Conservation (phyloP, 176 grass and related monocot genomes). For the Carex parvula region DNA sequence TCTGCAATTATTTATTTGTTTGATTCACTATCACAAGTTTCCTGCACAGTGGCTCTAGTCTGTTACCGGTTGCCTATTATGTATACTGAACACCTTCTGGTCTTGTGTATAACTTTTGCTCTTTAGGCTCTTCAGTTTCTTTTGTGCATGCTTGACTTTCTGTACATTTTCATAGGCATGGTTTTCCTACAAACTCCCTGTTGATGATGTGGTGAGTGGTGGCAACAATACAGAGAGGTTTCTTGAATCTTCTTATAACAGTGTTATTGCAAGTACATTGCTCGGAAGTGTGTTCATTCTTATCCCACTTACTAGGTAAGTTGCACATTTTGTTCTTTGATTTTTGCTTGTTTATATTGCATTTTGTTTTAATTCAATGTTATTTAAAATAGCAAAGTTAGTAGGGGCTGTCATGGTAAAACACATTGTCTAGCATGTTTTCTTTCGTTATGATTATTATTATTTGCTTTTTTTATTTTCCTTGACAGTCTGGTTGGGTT, state of each 20-base stretch:
- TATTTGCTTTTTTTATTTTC: background rate
- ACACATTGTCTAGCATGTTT: background rate
- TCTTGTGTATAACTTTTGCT: constrained; percentile 12
- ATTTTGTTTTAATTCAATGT: background rate
- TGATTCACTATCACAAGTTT: background rate
- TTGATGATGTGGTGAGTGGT: constrained; percentile 48
- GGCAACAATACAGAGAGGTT: constrained; percentile 42
- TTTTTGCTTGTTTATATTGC: background rate
- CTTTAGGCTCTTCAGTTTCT: background rate
- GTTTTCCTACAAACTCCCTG: constrained; percentile 79
- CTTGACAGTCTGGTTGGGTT: background rate
- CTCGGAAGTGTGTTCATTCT: constrained; percentile 88
- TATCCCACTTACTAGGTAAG: constrained; percentile 73
- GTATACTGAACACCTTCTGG: background rate
- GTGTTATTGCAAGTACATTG: constrained; percentile 85
- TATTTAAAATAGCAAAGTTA: constrained; percentile 4
- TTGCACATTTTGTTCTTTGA: background rate
- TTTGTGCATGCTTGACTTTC: constrained; percentile 1
- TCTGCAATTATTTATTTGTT: background rate
- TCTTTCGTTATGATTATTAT: background rate
- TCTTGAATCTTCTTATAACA: constrained; percentile 59
- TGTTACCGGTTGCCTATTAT: background rate
- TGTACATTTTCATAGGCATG: constrained; percentile 55
- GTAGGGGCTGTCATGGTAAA: background rate
- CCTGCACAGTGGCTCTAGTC: background rate